These are phyloP conservation scores for Coemansia sp. DNA, from an alignment of 192 early-diverging fungal genomes.

Conservation along the genomic window DNA sequence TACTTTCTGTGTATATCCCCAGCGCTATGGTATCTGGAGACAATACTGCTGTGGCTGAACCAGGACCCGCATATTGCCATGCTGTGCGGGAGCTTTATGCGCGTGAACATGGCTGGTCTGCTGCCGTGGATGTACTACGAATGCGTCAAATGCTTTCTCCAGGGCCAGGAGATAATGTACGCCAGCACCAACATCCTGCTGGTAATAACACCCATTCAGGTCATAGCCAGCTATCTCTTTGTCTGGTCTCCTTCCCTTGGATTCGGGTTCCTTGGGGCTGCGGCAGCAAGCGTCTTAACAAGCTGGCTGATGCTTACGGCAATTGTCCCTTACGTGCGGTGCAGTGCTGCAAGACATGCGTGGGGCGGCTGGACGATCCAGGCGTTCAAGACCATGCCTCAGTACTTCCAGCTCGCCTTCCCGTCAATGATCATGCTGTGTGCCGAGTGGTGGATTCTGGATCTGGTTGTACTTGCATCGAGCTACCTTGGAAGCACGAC, in stretches of 20 bases:
- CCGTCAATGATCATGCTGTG: slow-evolving; percentile 78
- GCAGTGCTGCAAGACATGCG: slow-evolving; percentile 56
- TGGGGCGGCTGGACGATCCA: slow-evolving; percentile 73
- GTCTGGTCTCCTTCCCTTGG: slow-evolving; percentile 49
- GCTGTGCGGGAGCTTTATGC: slow-evolving; percentile 67
- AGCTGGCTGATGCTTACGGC: slow-evolving; percentile 59
- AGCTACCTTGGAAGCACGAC: slow-evolving; percentile 62
- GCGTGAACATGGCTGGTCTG: slow-evolving; percentile 66
- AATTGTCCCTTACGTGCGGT: slow-evolving; percentile 54
- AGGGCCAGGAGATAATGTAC: slow-evolving; percentile 90
- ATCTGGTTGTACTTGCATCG: slow-evolving; percentile 49
- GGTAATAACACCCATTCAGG: slow-evolving; percentile 23
- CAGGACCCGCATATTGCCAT: slow-evolving; percentile 73
- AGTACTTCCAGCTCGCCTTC: slow-evolving; percentile 64
- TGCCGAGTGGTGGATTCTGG: slow-evolving; percentile 63
- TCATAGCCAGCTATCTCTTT: slow-evolving; percentile 27
- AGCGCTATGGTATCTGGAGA: slow-evolving; percentile 41
- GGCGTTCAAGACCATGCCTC: slow-evolving; percentile 40
- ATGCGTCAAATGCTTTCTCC: slow-evolving; percentile 78
- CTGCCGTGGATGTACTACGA: slow-evolving; percentile 79
- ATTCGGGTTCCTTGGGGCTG: slow-evolving; percentile 69
- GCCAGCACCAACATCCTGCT: slow-evolving; percentile 54
- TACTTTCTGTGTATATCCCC: slow-evolving; percentile 19
- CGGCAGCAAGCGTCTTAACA: slow-evolving; percentile 64
- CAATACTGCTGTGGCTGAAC: slow-evolving; percentile 65